These are phyloP conservation scores for Neohortaea acidophila DNA, from an alignment of 495 filamentous ascomycete genomes.

Conservation along the genomic window DNA sequence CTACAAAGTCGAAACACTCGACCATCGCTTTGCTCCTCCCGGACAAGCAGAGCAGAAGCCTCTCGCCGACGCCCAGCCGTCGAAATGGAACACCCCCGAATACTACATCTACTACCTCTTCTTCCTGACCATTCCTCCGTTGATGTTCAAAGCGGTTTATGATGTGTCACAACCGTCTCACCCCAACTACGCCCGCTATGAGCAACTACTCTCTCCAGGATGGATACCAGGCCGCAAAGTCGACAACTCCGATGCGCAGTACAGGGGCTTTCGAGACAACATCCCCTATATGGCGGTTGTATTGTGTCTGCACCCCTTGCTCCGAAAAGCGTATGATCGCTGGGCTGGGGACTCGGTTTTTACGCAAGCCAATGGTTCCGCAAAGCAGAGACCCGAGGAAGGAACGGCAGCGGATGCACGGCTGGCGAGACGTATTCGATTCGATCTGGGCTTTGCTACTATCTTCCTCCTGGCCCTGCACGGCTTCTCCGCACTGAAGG, in stretches of 20 bases:
- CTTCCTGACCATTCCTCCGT: conserved; percentile 50
- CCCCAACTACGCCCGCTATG: conserved; percentile 64
- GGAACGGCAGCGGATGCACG: conserved; percentile 43
- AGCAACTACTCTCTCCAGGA: conserved; percentile 54
- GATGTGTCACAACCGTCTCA: conserved; percentile 76
- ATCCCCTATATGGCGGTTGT: conserved; percentile 62
- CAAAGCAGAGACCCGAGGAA: conserved; percentile 14
- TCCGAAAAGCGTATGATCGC: conserved; percentile 54
- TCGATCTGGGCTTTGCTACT: conserved; percentile 70
- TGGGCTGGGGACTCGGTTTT: conserved; percentile 5
- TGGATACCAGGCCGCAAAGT: conserved; percentile 95
- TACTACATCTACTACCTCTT: conserved; percentile 71
- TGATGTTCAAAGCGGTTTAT: conserved; percentile 81
- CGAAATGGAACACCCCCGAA: conserved; percentile 75
- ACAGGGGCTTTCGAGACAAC: conserved; percentile 72
- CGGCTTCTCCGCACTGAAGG: conserved; percentile 70
- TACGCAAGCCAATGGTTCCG: background rate
- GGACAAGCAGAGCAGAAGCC: conserved; percentile 7
- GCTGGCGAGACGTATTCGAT: conserved; percentile 60
- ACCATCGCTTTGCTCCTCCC: conserved; percentile 67
- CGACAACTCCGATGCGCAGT: conserved; percentile 83
- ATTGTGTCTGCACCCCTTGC: conserved; percentile 58
- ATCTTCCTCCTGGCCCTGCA: conserved; percentile 67
- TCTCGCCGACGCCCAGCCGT: conserved; percentile 32
- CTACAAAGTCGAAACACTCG: conserved; percentile 44